Evolutionary conservation across 495 filamentous ascomycete genomes (phyloP), one percentile per base, ranked within the genome.

Genomic region (Staphylotrichum tortipilum): DNA sequence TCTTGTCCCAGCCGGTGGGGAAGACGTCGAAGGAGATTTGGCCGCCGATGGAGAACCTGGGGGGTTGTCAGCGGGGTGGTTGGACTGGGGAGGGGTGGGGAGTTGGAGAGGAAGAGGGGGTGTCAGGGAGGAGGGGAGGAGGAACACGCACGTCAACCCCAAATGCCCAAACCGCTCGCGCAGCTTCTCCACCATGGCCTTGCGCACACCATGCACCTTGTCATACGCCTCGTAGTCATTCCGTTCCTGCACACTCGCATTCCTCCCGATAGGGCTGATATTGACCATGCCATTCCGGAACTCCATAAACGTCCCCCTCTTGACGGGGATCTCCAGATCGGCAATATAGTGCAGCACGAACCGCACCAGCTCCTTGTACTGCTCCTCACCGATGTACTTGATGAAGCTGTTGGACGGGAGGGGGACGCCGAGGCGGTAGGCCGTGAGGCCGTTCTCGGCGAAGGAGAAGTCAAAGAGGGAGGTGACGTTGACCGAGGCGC

Each of bases 21-120:
- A 98, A 98, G 53, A 96, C 88, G 63, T 98, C 92, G 72, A 98
- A 98, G 49, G 88, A 95, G 63, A 98, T 94, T 60, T 96, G 88
- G 34, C 92, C 92, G 56, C 92, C 92, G 58, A 98, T 89, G 38
- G 88, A 90, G 74, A 82, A 95, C 23, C 87, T 90, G 49, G 26
- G 26, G 10, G 26, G 26, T 7, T 5, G 26, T 7, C 26, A 28
- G 10, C 6, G 26, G 6, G 26, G 26, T 28, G 26, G 26, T 28
- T 5, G 26, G 6, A 10, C 6, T 28, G 26, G 26, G 6, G n/a
- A n/a, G n/a, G n/a, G 26, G 26, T 28, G 26, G 26, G 9, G 28
- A 9, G 22, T 15, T 24, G 35, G 44, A 53, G 41, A 46, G 40
- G 42, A 49, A 43, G 36, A 11, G 31, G 26, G 24, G 39, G 31